Base-by-base conservation (phyloP, 352 stramenopile genomes). In the Globisporangium apiculatum region DNA sequence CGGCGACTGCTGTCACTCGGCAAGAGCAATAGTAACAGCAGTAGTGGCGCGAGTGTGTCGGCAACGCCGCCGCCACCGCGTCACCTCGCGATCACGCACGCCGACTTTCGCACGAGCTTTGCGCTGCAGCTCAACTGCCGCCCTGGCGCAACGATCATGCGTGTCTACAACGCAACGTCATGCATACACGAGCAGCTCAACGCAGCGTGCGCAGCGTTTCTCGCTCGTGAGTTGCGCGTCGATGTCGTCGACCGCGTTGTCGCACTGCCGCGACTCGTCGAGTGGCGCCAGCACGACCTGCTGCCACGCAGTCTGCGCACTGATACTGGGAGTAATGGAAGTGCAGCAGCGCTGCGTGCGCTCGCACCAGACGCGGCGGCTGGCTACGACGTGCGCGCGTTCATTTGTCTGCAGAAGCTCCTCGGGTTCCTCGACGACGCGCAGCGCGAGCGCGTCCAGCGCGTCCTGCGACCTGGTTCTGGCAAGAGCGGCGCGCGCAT, bases 101-200 rank as follows among this genome's bases (percentile, higher is more conserved):
- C 71, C 7, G 89, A 98, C 64, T 85, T 91, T 58, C 85, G 91
- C 8, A 76, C 91, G 1, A 89, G 79, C 56, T 84, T 94, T 60
- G 85, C 85, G n/a, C 65, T 97, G 3, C 91, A 97, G 62, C 67
- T 88, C 55, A 77, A 84, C 71, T 64, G 75, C 57, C 52, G 75
- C 62, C 57, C 79, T 65, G 38, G 55, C 12, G 40, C 53, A 17
- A 61, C 73, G 5, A 58, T 75, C 24, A 79, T 97, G 45, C 66
- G 79, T 4, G 71, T 95, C 11, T 97, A 96, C 58, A 58, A 79
- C n/a, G 61, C 69, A 17, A 55, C 48, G 5, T 48, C 52, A 46
- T 51, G 48, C n/a, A 57, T 96, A 0, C 67, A 94, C 41, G 60
- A 77, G n/a, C 80, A 98, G 67, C 64, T 98, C 37, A 76, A 94